Percentiles rank a stretch among this genome's conserved stretches.
Conservation (phyloP, 2,329 filamentous ascomycete species). For the Gaeumannomyces tritici region DNA sequence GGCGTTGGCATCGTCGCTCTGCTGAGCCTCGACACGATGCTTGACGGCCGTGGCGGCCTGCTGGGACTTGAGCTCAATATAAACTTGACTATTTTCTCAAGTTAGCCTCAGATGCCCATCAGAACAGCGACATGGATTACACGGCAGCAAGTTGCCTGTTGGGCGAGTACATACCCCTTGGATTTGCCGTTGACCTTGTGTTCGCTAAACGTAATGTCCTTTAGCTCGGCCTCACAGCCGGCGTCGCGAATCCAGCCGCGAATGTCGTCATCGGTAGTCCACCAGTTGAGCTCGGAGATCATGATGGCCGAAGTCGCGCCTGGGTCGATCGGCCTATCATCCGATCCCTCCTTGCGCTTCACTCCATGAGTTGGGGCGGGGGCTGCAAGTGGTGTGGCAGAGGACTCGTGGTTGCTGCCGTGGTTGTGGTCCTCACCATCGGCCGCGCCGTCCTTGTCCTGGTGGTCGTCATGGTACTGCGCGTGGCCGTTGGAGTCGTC, state of each 20-base stretch:
- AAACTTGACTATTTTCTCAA: constrained; percentile 51
- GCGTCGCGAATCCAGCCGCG: constrained; percentile 76
- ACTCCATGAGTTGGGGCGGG: constrained; percentile 40
- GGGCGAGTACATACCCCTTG: constrained; percentile 63
- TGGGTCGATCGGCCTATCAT: constrained; percentile 49
- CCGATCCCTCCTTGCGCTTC: constrained; percentile 51
- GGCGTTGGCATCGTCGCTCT: constrained; percentile 40
- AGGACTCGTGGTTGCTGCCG: constrained; percentile 14
- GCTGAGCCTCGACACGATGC: constrained; percentile 65
- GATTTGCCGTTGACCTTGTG: constrained; percentile 99
- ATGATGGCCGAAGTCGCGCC: constrained; percentile 63
- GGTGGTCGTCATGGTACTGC: constrained; percentile 22
- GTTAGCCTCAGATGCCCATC: background rate
- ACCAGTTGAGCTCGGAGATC: constrained; percentile 90
- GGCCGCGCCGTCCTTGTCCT: constrained; percentile 28
- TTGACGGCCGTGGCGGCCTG: constrained; percentile 83
- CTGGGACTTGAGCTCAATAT: constrained; percentile 72
- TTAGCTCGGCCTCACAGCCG: constrained; percentile 74
- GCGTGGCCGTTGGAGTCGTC: constrained; percentile 21
- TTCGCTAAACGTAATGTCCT: constrained; percentile 92
- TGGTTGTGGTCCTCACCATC: constrained; percentile 20
- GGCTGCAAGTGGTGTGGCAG: constrained; percentile 13
- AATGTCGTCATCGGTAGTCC: constrained; percentile 92
- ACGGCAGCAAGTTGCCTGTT: background rate
- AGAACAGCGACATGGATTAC: background rate